Evolutionary conservation across 2,329 filamentous ascomycete genomes (phyloP), one percentile per base, ranked within the genome.

Genomic region (Didymellaceae sp.): DNA sequence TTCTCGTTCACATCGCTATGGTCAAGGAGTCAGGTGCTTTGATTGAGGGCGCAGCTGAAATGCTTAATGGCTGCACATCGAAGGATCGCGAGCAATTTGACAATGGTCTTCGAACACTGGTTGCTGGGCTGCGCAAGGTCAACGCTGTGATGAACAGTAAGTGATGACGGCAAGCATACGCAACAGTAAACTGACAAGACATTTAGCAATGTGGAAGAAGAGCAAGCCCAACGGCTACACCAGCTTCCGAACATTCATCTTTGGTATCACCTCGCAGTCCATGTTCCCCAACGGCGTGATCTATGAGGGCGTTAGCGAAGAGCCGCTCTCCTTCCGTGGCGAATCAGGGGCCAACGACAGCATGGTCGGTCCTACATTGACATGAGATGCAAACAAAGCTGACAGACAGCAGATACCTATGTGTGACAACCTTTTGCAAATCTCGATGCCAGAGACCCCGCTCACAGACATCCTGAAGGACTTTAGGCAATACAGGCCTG

Each of bases 1-100:
- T 97, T n/a, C 83, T 97, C 10, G 92, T 94, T 4, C 93, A 97
- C 73, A 86, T 97, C 42, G 91, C 95, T 74, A 97, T 97, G 92
- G 93, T 96, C 40, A 87, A 86, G 69, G 86, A 96, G 74, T 92
- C 91, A 0, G 88, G 88, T 0, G 83, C 85, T 1, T 80, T 97
- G 1, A 86, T 97, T 37, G 81, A 84, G 32, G 90, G 90, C 24
- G 84, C 86, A 3, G 80, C 90, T 37, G 80, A 84, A 42, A 83
- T 87, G 41, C 80, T 96, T 18, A 81, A 87, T 32, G 73, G 75
- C 22, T 73, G 77, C 41, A 60, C 66, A 5, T 56, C 45, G 6
- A 44, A 58, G 6, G 65, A 82, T 54, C 82, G 87, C 3, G 68
- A 76, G 11, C 71, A 72, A 1, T 86, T 92, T 72, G 89, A 93